Evolutionary conservation across 2,329 filamentous ascomycete species (phyloP).

Genomic region (Dothideomycetes sp.): DNA sequence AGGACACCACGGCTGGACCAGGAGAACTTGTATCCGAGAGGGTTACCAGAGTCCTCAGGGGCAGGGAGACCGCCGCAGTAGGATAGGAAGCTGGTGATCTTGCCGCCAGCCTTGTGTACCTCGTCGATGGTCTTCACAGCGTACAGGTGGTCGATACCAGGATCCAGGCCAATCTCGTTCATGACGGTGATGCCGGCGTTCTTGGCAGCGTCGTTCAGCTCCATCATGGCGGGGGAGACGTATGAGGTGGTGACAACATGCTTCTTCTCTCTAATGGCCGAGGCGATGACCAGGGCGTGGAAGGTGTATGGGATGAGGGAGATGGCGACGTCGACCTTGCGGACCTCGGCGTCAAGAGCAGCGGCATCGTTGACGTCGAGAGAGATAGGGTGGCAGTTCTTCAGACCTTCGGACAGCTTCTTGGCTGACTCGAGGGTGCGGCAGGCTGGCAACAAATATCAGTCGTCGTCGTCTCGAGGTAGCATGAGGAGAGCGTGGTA

Average conservation of each 20-base stretch:
- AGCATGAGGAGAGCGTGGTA: no score
- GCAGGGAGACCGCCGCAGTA: conserved; percentile 71
- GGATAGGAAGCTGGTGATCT: conserved; percentile 68
- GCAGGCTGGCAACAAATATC: conserved; percentile 48
- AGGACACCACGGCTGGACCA: conserved; percentile 69
- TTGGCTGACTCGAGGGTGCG: conserved; percentile 68
- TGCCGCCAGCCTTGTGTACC: conserved; percentile 79
- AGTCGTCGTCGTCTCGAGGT: no score
- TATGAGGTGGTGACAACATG: conserved; percentile 93
- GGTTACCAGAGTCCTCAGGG: conserved; percentile 71
- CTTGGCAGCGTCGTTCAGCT: conserved; percentile 73
- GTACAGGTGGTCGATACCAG: conserved; percentile 64
- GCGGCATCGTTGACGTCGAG: conserved; percentile 70
- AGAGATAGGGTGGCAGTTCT: conserved; percentile 63
- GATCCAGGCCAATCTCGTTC: conserved; percentile 83
- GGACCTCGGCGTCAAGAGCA: conserved; percentile 71
- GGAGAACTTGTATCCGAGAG: conserved; percentile 87
- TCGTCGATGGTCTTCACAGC: conserved; percentile 80
- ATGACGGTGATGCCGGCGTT: conserved; percentile 91
- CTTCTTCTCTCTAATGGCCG: conserved; percentile 87
- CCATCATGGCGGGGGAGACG: conserved; percentile 77
- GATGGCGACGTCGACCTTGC: conserved; percentile 48
- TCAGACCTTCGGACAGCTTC: conserved; percentile 60
- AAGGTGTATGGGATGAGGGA: conserved; percentile 80
- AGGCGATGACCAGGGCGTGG: conserved; percentile 84